Conservation (phyloP, 2,329 filamentous ascomycete genomes). For the Fusarium torulosum region DNA sequence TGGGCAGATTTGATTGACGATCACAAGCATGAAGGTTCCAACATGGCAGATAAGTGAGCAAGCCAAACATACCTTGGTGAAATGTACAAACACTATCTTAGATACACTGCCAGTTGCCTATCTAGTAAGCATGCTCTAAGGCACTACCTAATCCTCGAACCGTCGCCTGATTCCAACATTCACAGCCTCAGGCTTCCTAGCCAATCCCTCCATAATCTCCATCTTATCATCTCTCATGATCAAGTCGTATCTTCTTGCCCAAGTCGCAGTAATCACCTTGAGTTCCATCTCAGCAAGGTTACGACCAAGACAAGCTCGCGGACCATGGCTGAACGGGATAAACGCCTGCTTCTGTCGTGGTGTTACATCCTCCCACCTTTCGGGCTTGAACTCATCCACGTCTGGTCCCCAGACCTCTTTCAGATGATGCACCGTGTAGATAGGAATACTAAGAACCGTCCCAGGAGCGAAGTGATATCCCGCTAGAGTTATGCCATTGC, state of each 20-base stretch:
- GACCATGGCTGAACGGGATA: conserved; percentile 6
- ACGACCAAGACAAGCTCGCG: background rate
- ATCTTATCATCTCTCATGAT: background rate
- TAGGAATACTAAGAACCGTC: conserved; percentile 1
- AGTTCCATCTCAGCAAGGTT: conserved; percentile 5
- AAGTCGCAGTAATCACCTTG: background rate
- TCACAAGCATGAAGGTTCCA: too few relatives aligned
- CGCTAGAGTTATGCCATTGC: background rate
- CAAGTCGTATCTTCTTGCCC: background rate
- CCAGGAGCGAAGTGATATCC: conserved; percentile 7
- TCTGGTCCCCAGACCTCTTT: conserved; percentile 7
- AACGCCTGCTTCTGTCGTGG: conserved; percentile 1
- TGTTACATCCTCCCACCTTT: conserved; percentile 8
- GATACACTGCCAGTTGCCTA: background rate
- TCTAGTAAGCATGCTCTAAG: background rate
- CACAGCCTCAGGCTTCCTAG: conserved; percentile 3
- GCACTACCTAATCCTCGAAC: background rate
- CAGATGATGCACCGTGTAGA: background rate
- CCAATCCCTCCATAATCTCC: conserved; percentile 1
- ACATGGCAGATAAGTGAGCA: too few relatives aligned
- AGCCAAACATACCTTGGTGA: too few relatives aligned
- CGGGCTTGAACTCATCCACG: background rate
- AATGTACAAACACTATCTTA: background rate
- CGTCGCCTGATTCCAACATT: background rate
- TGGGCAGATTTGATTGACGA: too few relatives aligned